Evolutionary conservation across 306 rosid species (phyloP).

Genomic region (Acacia melanoxylon): DNA sequence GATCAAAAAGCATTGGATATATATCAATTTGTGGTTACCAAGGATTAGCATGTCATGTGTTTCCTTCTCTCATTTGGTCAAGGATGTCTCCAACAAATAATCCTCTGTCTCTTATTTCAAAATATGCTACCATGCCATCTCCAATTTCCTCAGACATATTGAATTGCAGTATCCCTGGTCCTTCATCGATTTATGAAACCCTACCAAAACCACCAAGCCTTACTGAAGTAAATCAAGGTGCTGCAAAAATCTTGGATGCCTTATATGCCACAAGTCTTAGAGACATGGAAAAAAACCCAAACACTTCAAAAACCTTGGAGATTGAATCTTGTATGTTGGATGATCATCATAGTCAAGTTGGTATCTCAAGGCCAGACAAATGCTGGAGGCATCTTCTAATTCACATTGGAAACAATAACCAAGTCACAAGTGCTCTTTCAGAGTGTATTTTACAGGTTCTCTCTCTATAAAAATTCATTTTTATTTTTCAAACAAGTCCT

Average conservation of each 20-base stretch:
- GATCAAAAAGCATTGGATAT: background rate
- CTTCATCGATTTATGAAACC: background rate
- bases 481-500: too few relatives aligned
- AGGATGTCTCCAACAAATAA: constrained; percentile 35
- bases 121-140: background rate
- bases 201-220: background rate
- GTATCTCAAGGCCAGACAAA: background rate
- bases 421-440: background rate
- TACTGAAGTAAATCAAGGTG: background rate
- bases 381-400: constrained; percentile 9
- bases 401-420: constrained; percentile 17
- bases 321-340: background rate
- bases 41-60: constrained; percentile 28
- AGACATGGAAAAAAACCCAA: background rate
- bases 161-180: background rate
- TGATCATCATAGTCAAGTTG: background rate
- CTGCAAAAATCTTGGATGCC: background rate
- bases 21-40: constrained; percentile 30
- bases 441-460: constrained; percentile 27
- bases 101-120: background rate
- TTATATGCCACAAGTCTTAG: background rate
- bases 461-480: too few relatives aligned
- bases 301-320: background rate
- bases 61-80: constrained; percentile 33
- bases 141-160: background rate